Percentiles rank a stretch among this genome's conserved stretches.
These are phyloP conservation scores for Naganishia vaughanmartiniae DNA, from an alignment of 768 basidiomycete species.

Conservation along the genomic window DNA sequence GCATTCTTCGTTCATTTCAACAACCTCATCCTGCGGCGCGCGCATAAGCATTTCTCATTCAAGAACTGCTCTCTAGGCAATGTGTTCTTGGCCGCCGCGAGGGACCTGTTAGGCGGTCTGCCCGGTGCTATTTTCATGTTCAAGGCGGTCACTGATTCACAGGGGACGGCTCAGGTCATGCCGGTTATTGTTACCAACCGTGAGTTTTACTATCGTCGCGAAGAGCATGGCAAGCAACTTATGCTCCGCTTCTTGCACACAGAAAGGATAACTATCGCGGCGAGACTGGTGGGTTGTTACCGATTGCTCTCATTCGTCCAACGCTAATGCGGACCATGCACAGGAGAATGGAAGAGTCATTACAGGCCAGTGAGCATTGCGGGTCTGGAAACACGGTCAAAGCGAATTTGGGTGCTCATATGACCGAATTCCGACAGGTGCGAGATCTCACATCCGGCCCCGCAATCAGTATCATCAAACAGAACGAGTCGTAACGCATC, in stretches of 20 bases:
- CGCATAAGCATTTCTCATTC: conserved; percentile 93
- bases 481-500: conserved; percentile 24
- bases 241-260: background rate
- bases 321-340: background rate
- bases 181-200: conserved; percentile 91
- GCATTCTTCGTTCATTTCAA: conserved; percentile 93
- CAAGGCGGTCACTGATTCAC: conserved; percentile 81
- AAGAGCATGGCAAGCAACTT: too few relatives aligned
- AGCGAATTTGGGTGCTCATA: background rate
- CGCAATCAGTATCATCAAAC: background rate
- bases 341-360: conserved; percentile 68
- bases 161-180: conserved; percentile 66
- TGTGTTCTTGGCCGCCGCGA: conserved; percentile 84
- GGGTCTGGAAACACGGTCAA: background rate
- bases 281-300: conserved; percentile 63
- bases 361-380: conserved; percentile 67
- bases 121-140: conserved; percentile 93
- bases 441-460: conserved; percentile 31
- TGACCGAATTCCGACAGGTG: conserved; percentile 13
- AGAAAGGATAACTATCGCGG: conserved; percentile 85
- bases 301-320: background rate
- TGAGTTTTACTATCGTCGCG: conserved; percentile 23
- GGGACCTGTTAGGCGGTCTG: conserved; percentile 84
- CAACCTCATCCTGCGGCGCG: conserved; percentile 76
- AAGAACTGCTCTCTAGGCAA: conserved; percentile 82